These are phyloP conservation scores for Nyctanthes arbortristis DNA, from an alignment of 257 asterid species.

Conservation along the genomic window DNA sequence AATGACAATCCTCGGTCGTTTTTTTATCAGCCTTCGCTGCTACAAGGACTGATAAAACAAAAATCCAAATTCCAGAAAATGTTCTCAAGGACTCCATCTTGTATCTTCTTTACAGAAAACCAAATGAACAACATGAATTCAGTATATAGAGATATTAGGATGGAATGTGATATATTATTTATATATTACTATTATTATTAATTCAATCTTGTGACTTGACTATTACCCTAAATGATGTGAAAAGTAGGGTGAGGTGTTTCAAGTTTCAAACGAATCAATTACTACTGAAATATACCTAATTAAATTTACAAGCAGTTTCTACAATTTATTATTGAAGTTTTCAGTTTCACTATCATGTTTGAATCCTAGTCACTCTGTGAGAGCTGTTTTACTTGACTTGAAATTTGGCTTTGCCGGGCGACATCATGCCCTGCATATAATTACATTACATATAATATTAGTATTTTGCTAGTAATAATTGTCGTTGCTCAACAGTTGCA, in stretches of 20 bases:
- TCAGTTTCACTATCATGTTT: not conserved
- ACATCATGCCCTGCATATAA: too few relatives aligned
- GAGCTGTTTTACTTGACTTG: not conserved
- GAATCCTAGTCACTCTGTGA: not conserved
- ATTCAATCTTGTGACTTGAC: not conserved
- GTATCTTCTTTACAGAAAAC: not conserved
- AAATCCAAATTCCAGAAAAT: not conserved
- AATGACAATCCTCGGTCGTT: conserved; percentile 24
- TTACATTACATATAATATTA: too few relatives aligned
- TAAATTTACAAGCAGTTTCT: not conserved
- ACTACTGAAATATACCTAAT: not conserved
- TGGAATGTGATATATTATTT: not conserved
- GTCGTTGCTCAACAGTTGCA: too few relatives aligned
- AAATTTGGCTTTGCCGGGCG: too few relatives aligned
- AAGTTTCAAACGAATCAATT: too few relatives aligned
- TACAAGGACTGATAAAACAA: conserved; percentile 2
- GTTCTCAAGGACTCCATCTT: not conserved
- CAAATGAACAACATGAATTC: not conserved
- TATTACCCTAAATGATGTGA: not conserved
- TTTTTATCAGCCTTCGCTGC: conserved; percentile 11
- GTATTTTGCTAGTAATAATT: too few relatives aligned
- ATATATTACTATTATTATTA: too few relatives aligned
- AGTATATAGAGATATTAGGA: not conserved
- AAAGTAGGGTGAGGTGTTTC: not conserved
- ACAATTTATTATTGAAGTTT: not conserved